A percentile compares a stretch with the other conserved stretches of the same genome.
phyloP scores from a whole-genome alignment of 371 early-diverging fungal species.

The Dinochytrium kinnereticum region DNA sequence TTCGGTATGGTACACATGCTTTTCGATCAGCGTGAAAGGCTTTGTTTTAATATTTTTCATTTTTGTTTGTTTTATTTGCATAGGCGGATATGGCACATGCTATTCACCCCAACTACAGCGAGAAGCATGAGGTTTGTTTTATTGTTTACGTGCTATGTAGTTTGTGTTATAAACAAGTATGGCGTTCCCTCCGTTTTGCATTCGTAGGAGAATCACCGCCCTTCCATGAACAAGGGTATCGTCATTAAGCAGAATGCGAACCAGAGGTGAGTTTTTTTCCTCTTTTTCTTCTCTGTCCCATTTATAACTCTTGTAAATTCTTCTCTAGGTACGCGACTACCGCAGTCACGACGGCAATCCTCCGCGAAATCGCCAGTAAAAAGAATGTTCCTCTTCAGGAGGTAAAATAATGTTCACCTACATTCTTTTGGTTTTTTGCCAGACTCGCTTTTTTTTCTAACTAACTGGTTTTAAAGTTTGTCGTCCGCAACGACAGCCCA shows the following conservation, averaged over 20 bases:
- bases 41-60: background rate
- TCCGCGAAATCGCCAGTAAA: conserved; percentile 81
- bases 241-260: conserved; percentile 96
- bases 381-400: conserved; percentile 85
- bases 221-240: conserved; percentile 91
- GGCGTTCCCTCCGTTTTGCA: too few relatives aligned
- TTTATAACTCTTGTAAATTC: background rate
- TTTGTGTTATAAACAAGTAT: too few relatives aligned
- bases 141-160: too few relatives aligned
- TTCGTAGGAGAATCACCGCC: conserved; percentile 76
- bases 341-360: conserved; percentile 78
- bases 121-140: conserved; percentile 34
- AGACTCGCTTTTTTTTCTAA: background rate
- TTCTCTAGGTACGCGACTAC: conserved; percentile 83
- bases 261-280: conserved; percentile 58
- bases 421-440: conserved; percentile 6
- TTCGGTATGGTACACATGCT: conserved; percentile 50
- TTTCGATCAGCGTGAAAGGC: too few relatives aligned
- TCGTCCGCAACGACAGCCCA: conserved; percentile 89
- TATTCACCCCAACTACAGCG: conserved; percentile 84
- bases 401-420: conserved; percentile 53
- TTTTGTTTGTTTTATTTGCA: background rate
- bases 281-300: conserved; percentile 33
- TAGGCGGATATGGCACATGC: conserved; percentile 95
- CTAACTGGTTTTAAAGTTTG: conserved; percentile 31